Percentiles rank a stretch among this genome's conserved stretches.
Evolutionary conservation across 257 asterid species (phyloP).

Genomic region (Paulownia fortunei): DNA sequence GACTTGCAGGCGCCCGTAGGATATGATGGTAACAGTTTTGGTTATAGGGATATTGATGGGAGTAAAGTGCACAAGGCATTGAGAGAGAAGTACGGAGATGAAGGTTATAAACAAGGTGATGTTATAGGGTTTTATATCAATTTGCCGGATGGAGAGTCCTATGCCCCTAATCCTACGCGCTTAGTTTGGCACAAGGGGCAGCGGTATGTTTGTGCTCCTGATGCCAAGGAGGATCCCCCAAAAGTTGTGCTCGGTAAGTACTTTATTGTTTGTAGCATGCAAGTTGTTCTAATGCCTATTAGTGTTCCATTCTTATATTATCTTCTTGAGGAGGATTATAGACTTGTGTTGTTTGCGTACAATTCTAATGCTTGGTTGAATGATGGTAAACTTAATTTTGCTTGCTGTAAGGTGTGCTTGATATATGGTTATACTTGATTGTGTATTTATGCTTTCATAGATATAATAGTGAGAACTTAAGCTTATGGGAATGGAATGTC

Average conservation of each 20-base stretch:
- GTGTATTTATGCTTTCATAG: not conserved
- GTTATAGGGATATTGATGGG: conserved; percentile 94
- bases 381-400: not conserved
- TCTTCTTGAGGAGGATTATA: conserved; percentile 12
- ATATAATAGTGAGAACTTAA: not conserved
- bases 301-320: not conserved
- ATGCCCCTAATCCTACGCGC: conserved; percentile 70
- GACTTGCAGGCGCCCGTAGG: conserved; percentile 99
- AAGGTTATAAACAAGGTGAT: conserved; percentile 89
- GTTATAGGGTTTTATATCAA: conserved; percentile 87
- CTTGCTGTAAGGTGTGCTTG: conserved; percentile 2
- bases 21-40: conserved; percentile 89
- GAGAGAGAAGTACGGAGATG: conserved; percentile 84
- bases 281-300: not conserved
- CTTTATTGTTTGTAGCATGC: conserved; percentile 1
- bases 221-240: conserved; percentile 76
- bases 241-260: conserved; percentile 84
- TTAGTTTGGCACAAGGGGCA: conserved; percentile 96
- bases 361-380: not conserved
- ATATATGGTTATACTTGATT: conserved; percentile 14
- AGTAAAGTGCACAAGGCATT: conserved; percentile 91
- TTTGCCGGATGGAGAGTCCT: conserved; percentile 78
- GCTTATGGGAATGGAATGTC: conserved; percentile 6
- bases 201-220: conserved; percentile 70
- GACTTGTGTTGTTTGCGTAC: not conserved